Evolutionary conservation across 2,329 filamentous ascomycete genomes (phyloP).

Genomic region (Ceratocystiopsis brevicomis): DNA sequence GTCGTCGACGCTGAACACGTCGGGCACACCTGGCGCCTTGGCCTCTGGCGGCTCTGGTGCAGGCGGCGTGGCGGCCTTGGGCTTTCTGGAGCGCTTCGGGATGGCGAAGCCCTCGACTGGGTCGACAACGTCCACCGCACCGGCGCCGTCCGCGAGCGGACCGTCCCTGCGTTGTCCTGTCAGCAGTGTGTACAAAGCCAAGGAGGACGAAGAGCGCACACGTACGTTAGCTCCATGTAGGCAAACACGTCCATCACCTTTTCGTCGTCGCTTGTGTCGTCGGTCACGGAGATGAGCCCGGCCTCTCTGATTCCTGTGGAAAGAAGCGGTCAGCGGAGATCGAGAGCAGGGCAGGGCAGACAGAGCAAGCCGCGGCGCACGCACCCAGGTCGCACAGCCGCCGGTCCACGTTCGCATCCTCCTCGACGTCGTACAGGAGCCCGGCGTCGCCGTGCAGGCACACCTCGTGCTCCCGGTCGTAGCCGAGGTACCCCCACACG

Average conservation of each 20-base stretch:
- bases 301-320: slow-evolving; percentile 44
- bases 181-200: neutral
- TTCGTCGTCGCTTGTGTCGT: slow-evolving; percentile 42
- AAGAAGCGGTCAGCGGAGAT: slow-evolving; percentile 10
- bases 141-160: too few relatives aligned
- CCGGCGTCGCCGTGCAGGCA: slow-evolving; percentile 55
- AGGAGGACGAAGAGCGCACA: neutral
- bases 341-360: neutral
- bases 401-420: slow-evolving; percentile 69
- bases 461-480: slow-evolving; percentile 53
- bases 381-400: slow-evolving; percentile 58
- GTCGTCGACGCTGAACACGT: slow-evolving; percentile 8
- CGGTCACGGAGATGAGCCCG: slow-evolving; percentile 67
- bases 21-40: slow-evolving; percentile 18
- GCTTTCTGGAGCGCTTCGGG: slow-evolving; percentile 32
- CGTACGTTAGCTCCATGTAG: slow-evolving; percentile 43
- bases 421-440: slow-evolving; percentile 75
- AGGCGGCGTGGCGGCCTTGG: slow-evolving; percentile 12
- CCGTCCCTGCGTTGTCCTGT: too few relatives aligned
- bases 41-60: slow-evolving; percentile 14
- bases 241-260: slow-evolving; percentile 67
- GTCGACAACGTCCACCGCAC: too few relatives aligned
- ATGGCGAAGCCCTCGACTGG: slow-evolving; percentile 23
- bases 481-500: slow-evolving; percentile 51
- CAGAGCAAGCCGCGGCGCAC: slow-evolving; percentile 9